phyloP scores from a whole-genome alignment of 768 basidiomycete species.

The Exidia glandulosa region DNA sequence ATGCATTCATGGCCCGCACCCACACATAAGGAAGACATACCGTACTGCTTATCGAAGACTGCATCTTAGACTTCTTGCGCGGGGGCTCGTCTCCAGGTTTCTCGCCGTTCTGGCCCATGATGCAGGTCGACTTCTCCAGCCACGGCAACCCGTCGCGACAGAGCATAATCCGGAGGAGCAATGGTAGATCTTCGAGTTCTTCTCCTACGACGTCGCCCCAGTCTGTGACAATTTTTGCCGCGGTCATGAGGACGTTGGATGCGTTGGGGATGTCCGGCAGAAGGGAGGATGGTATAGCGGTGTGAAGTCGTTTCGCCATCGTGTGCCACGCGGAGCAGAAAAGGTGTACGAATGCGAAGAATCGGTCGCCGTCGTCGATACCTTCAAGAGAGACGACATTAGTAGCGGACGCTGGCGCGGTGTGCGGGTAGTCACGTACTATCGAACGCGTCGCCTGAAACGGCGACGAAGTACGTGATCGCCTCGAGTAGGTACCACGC shows the following conservation, averaged over 20 bases:
- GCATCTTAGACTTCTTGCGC: neutral
- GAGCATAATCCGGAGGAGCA: neutral
- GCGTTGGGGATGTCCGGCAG: neutral
- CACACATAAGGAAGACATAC: no score
- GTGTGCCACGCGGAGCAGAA: neutral
- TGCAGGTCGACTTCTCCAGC: neutral
- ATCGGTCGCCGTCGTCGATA: neutral
- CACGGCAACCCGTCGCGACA: neutral
- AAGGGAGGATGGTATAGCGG: neutral
- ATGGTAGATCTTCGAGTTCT: neutral
- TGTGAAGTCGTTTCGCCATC: neutral
- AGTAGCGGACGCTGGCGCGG: neutral
- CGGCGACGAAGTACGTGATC: neutral
- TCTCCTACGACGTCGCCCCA: neutral
- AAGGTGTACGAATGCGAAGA: neutral
- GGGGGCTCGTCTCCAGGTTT: neutral
- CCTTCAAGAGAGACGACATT: neutral
- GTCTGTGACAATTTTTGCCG: neutral
- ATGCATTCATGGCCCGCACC: no score
- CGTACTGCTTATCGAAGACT: no score
- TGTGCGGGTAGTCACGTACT: no score
- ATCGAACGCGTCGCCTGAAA: neutral
- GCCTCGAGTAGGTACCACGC: neutral
- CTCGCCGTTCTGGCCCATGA: neutral
- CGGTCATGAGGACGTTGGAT: neutral